phyloP scores from a whole-genome alignment of 2,329 filamentous ascomycete genomes.

The Colletotrichum trifolii region DNA sequence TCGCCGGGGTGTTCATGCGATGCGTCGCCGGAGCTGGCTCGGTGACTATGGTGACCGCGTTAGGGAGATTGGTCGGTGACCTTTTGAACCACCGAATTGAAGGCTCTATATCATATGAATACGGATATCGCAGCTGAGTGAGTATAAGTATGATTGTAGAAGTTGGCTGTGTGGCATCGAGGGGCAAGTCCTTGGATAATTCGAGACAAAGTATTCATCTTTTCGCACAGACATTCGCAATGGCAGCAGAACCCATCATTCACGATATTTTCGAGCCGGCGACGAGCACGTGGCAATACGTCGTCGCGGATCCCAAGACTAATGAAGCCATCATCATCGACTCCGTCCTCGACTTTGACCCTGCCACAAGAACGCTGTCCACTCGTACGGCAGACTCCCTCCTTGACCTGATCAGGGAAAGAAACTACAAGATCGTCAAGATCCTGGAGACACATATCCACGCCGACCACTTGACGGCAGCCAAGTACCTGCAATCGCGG shows the following conservation, averaged over 20 bases:
- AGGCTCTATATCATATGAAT: too few relatives aligned
- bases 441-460: conserved; percentile 70
- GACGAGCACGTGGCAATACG: conserved; percentile 64
- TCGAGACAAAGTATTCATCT: background rate
- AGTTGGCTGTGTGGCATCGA: too few relatives aligned
- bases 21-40: conserved; percentile 1
- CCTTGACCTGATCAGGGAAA: conserved; percentile 51
- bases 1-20: conserved; percentile 12
- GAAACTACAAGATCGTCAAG: conserved; percentile 56
- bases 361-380: conserved; percentile 48
- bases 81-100: too few relatives aligned
- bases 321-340: conserved; percentile 64
- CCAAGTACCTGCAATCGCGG: conserved; percentile 61
- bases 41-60: conserved; percentile 4
- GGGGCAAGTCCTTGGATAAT: too few relatives aligned
- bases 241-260: conserved; percentile 44
- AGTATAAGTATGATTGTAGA: too few relatives aligned
- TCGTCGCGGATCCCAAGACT: conserved; percentile 62
- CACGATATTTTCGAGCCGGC: conserved; percentile 48
- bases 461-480: conserved; percentile 66
- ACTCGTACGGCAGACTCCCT: conserved; percentile 61
- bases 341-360: conserved; percentile 65
- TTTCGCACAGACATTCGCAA: background rate
- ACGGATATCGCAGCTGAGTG: too few relatives aligned
- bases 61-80: background rate